Base-by-base conservation (phyloP, 2,329 filamentous ascomycete genomes). In the Fusarium buxicola region DNA sequence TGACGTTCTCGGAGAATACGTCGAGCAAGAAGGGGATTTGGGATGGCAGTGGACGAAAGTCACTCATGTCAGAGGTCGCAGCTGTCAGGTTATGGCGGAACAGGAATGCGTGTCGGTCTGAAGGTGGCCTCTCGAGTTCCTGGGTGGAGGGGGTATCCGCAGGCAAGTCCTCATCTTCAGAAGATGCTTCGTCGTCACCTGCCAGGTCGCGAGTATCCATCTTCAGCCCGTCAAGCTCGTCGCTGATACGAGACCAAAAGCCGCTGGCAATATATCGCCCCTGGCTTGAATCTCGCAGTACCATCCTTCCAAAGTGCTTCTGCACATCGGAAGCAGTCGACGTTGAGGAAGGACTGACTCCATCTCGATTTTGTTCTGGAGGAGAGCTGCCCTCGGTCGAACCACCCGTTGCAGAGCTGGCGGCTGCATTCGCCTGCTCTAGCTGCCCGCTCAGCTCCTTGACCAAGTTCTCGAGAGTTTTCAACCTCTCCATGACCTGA, bases 211-310 rank as follows among this genome's bases (percentile, higher is more conserved):
- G 62, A 1, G 76, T 74, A 35, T 81, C 78, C 58, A 74, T 77
- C 45, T 81, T 80, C 3, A 84, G 69, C 2, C 73, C 78, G 53
- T 81, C 76, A 8, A 85, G 75, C 79, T 86, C 84, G 41, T 86
- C 82, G 48, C 80, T 82, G n/a, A 86, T 77, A 1, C 79, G 78
- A 3, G 82, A 82, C 83, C 84, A 86, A 63, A 86, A 86, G 12
- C 80, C 79, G 58, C 76, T 84, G 53, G 80, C 80, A 10, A 86
- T 72, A 65, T 86, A 86, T 12, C 79, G 78, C 32, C 76, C 81
- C 11, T 70, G 73, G 7, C 68, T 78, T 8, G 72, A 63, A 65
- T 84, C 81, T 25, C 78, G 73, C 2, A 84, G 65, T 3, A 84
- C 78, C 34, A 85, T 65, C 41, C 81, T 75, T 2, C 82, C 82